These are phyloP conservation scores for Penicillium palitans DNA, from an alignment of 2,329 filamentous ascomycete species.

Conservation along the genomic window DNA sequence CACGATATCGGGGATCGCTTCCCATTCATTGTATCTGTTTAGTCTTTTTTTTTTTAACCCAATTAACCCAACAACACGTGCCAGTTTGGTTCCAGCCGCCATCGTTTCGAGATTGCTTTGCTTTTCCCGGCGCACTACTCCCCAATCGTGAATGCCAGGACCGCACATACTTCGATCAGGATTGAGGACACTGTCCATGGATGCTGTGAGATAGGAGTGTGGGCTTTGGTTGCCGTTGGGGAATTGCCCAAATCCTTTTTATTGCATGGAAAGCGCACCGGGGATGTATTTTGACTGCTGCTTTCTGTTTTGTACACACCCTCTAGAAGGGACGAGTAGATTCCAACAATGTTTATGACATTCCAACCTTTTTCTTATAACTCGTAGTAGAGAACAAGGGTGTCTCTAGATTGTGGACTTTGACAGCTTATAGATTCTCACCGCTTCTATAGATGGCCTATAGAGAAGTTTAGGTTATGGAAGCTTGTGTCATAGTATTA, in stretches of 20 bases:
- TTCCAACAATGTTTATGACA: conserved; percentile 25
- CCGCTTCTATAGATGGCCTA: not conserved
- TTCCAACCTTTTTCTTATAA: not conserved
- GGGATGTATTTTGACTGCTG: conserved; percentile 28
- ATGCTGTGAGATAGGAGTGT: not conserved
- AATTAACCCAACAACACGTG: conserved; percentile 13
- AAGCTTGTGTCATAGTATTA: not conserved
- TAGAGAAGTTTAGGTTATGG: not conserved
- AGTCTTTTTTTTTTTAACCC: conserved; percentile 13
- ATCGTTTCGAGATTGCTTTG: conserved; percentile 35
- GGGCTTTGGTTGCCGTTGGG: not conserved
- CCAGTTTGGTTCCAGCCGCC: conserved; percentile 25
- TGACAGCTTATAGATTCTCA: not conserved
- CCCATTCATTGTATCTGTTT: conserved; percentile 38
- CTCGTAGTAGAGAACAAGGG: not conserved
- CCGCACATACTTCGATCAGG: conserved; percentile 20
- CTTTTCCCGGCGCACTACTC: conserved; percentile 12
- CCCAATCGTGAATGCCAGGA: not conserved
- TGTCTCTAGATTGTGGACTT: not conserved
- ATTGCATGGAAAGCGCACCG: conserved; percentile 35
- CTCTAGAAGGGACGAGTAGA: conserved; percentile 19
- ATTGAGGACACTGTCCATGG: conserved; percentile 3
- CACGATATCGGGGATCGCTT: conserved; percentile 33
- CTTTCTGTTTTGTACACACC: conserved; percentile 36
- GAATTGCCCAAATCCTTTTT: conserved; percentile 12